Percentiles rank a stretch among this genome's conserved stretches.
Evolutionary conservation across 805 yeast genomes (phyloP).

Genomic region (Saturnispora saitoi): DNA sequence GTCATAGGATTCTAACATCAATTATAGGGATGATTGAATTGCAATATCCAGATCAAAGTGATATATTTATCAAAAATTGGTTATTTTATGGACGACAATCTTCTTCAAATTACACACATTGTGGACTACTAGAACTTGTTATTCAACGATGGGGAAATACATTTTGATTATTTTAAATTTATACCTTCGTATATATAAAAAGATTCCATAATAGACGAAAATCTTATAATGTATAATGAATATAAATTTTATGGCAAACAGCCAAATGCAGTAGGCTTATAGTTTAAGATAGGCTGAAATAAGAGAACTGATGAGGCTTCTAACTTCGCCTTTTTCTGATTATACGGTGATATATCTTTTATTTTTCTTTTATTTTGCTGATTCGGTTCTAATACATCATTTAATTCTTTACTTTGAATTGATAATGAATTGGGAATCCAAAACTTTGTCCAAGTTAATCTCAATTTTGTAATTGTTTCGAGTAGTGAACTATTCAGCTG

Average conservation of each 20-base stretch:
- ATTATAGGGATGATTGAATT: conserved; percentile 23
- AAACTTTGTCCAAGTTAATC: conserved; percentile 18
- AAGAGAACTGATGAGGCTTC: conserved; percentile 9
- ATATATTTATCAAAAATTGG: conserved; percentile 23
- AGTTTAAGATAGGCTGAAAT: conserved; percentile 31
- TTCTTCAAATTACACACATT: conserved; percentile 16
- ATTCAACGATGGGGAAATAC: conserved; percentile 8
- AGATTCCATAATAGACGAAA: neutral
- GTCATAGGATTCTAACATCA: conserved; percentile 18
- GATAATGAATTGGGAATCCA: conserved; percentile 13
- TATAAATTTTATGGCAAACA: conserved; percentile 10
- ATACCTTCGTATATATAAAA: neutral
- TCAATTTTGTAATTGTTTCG: conserved; percentile 14
- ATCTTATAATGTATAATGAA: neutral
- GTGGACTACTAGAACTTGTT: conserved; percentile 21
- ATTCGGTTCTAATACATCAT: neutral
- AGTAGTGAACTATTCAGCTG: neutral
- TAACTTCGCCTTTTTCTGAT: conserved; percentile 3
- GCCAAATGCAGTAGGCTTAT: conserved; percentile 55
- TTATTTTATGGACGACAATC: conserved; percentile 21
- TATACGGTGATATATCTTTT: neutral
- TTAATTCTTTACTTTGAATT: conserved; percentile 5
- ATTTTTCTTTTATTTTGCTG: neutral
- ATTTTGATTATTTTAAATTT: neutral
- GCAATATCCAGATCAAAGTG: conserved; percentile 16